phyloP scores from a whole-genome alignment of 768 basidiomycete genomes.

The Solioccasus polychromus region DNA sequence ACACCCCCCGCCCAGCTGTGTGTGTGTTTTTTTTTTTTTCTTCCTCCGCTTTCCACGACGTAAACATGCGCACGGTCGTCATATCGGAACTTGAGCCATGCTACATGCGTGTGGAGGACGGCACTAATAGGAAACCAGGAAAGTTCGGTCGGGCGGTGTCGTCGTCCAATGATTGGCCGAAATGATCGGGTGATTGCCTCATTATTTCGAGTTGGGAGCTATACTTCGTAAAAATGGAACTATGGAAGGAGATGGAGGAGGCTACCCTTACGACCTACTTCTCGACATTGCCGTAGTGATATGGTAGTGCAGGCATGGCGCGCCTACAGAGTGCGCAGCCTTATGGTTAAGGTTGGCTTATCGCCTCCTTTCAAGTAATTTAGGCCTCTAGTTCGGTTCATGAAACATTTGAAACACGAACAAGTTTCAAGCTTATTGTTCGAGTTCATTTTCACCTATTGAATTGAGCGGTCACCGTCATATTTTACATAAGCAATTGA shows the following conservation, averaged over 20 bases:
- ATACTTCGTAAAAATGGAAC: slow-evolving; percentile 24
- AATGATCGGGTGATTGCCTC: slow-evolving; percentile 11
- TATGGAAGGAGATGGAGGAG: neutral
- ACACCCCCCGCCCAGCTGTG: slow-evolving; percentile 9
- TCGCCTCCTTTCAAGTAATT: neutral
- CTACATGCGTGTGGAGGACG: slow-evolving; percentile 1
- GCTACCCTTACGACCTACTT: slow-evolving; percentile 3
- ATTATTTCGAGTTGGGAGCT: too few species aligned
- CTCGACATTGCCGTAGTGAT: slow-evolving; percentile 26
- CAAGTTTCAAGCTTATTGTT: slow-evolving; percentile 26
- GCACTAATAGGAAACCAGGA: slow-evolving; percentile 7
- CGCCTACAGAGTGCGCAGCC: neutral
- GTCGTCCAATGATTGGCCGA: slow-evolving; percentile 2
- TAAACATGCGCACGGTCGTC: slow-evolving; percentile 15
- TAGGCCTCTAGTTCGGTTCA: slow-evolving; percentile 14
- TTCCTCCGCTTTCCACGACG: slow-evolving; percentile 16
- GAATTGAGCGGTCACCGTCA: slow-evolving; percentile 3
- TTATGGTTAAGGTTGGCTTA: slow-evolving; percentile 8
- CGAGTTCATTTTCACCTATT: slow-evolving; percentile 6
- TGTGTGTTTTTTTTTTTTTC: neutral
- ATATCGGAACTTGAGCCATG: neutral
- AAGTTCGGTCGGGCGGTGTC: neutral
- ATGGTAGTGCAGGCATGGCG: too few species aligned
- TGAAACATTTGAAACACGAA: slow-evolving; percentile 26
- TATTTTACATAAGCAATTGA: slow-evolving; percentile 17